These are phyloP conservation scores for Orbilia javanica DNA, from an alignment of 2,329 filamentous ascomycete genomes.

Conservation along the genomic window DNA sequence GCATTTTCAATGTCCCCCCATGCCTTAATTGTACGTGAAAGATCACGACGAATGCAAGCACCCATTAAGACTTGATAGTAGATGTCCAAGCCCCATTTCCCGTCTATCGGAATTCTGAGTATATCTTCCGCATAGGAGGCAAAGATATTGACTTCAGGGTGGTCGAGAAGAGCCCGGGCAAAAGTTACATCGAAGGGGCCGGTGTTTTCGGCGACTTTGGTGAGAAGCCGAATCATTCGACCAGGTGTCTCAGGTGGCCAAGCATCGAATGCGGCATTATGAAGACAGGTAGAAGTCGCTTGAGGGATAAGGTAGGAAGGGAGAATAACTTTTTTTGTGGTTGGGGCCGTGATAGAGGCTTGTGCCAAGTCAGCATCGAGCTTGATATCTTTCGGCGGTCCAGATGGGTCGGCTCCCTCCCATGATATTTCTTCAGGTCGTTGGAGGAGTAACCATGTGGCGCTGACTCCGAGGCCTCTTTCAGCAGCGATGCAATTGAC, in stretches of 20 bases:
- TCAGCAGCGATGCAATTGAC: conserved; percentile 55
- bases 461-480: conserved; percentile 49
- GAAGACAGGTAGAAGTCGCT: conserved; percentile 39
- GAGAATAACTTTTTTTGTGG: conserved; percentile 31
- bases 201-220: conserved; percentile 21
- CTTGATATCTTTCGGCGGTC: background rate
- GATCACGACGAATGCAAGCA: conserved; percentile 34
- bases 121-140: conserved; percentile 49
- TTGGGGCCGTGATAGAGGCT: background rate
- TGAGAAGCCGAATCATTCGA: conserved; percentile 45
- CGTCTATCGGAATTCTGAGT: conserved; percentile 37
- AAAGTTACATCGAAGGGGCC: conserved; percentile 41
- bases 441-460: conserved; percentile 51
- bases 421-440: conserved; percentile 31
- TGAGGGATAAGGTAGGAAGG: conserved; percentile 45
- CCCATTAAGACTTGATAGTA: conserved; percentile 45
- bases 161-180: conserved; percentile 41
- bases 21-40: conserved; percentile 30
- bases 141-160: conserved; percentile 49
- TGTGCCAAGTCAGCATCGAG: background rate
- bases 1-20: conserved; percentile 36
- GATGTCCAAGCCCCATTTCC: conserved; percentile 40
- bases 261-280: conserved; percentile 46
- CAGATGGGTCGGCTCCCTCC: conserved; percentile 1
- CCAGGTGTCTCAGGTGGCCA: conserved; percentile 54